Percentiles rank a stretch among this genome's conserved stretches.
Evolutionary conservation across 805 yeast species (phyloP).

Genomic region (Lipomyces yamadae): DNA sequence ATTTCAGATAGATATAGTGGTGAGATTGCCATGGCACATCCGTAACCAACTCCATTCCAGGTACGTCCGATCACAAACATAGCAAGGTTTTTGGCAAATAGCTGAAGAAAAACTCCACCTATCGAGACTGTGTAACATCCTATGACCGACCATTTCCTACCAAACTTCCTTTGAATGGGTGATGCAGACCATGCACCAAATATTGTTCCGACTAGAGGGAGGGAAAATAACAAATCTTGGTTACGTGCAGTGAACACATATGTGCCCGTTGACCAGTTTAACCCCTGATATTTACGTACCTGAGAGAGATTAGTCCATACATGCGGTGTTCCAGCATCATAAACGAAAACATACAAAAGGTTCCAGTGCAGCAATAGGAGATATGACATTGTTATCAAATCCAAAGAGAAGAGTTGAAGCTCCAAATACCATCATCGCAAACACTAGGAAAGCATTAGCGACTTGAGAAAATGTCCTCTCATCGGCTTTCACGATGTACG

Average conservation of each 20-base stretch:
- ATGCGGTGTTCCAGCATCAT: no score
- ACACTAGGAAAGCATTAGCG: no score
- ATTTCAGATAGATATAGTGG: constrained; percentile 21
- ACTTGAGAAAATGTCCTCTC: no score
- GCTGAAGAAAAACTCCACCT: constrained; percentile 18
- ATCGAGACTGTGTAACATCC: constrained; percentile 11
- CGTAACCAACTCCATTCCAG: constrained; percentile 13
- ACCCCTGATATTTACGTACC: constrained; percentile 15
- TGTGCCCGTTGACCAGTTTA: constrained; percentile 1
- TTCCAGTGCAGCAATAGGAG: no score
- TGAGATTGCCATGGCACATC: constrained; percentile 15
- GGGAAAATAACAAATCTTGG: constrained; percentile 10
- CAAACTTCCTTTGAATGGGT: constrained; percentile 6
- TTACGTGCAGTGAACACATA: constrained; percentile 22
- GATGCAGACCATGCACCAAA: constrained; percentile 13
- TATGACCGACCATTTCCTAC: constrained; percentile 14
- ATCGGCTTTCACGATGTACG: no score
- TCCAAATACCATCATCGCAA: no score
- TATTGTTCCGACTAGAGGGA: constrained; percentile 18
- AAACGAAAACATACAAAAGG: no score
- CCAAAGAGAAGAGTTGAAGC: no score
- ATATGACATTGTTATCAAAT: no score
- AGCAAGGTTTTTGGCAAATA: constrained; percentile 12
- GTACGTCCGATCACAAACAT: constrained; percentile 17
- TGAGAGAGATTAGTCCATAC: neutral